Evolutionary conservation across 2,329 filamentous ascomycete genomes (phyloP).

Genomic region (Colletotrichum scovillei): DNA sequence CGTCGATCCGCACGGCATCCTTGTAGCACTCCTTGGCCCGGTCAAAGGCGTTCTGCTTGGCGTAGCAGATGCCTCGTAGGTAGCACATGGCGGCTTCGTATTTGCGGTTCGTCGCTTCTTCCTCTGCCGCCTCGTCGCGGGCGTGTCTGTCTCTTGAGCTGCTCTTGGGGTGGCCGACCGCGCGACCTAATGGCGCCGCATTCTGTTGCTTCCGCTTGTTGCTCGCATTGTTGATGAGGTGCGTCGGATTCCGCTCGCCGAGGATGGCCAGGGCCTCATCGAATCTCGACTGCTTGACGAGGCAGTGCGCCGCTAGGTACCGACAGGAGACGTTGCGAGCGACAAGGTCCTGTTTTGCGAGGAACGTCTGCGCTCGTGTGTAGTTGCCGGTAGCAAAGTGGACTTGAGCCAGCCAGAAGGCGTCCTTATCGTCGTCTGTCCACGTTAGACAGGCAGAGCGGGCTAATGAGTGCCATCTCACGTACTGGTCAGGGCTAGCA

Average conservation of each 20-base stretch:
- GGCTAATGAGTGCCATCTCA: slow-evolving; percentile 22
- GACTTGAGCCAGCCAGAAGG: slow-evolving; percentile 97
- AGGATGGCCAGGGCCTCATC: slow-evolving; percentile 89
- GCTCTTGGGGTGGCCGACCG: neutral
- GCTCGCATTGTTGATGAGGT: slow-evolving; percentile 76
- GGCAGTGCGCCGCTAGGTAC: slow-evolving; percentile 93
- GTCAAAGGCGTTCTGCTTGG: slow-evolving; percentile 97
- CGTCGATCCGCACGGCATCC: slow-evolving; percentile 94
- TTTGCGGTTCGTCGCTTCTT: slow-evolving; percentile 80
- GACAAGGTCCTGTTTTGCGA: slow-evolving; percentile 86
- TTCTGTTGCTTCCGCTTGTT: slow-evolving; percentile 76
- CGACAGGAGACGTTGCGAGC: slow-evolving; percentile 85
- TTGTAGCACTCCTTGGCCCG: slow-evolving; percentile 99
- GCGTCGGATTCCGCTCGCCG: slow-evolving; percentile 92
- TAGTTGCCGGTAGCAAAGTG: slow-evolving; percentile 97
- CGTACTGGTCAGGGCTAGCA: slow-evolving; percentile 91
- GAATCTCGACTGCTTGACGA: slow-evolving; percentile 90
- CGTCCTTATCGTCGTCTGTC: slow-evolving; percentile 90
- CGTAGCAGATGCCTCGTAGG: slow-evolving; percentile 90
- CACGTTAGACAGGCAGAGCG: slow-evolving; percentile 1
- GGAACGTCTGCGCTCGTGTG: slow-evolving; percentile 87
- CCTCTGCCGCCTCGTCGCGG: slow-evolving; percentile 58
- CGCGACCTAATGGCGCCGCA: slow-evolving; percentile 59
- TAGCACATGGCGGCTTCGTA: slow-evolving; percentile 99
- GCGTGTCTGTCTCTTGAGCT: slow-evolving; percentile 47